phyloP scores from a whole-genome alignment of 495 filamentous ascomycete genomes.

The Xanthoparmelia taractica region DNA sequence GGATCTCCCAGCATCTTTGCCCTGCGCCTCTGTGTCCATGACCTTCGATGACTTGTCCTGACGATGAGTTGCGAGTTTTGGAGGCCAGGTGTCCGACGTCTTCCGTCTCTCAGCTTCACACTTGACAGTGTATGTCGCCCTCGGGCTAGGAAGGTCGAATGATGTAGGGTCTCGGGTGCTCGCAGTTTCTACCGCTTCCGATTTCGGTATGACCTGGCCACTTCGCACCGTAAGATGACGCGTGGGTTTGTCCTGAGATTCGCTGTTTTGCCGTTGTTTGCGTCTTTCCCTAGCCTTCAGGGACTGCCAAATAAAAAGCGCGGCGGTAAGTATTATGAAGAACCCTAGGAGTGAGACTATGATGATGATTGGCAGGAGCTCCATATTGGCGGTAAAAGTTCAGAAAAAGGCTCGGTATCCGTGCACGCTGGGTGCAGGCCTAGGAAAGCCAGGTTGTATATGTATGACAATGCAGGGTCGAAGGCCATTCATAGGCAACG shows the following conservation, averaged over 20 bases:
- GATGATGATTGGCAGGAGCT: constrained; percentile 26
- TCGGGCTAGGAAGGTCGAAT: constrained; percentile 19
- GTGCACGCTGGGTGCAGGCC: neutral
- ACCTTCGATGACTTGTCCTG: neutral
- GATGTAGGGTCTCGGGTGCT: constrained; percentile 21
- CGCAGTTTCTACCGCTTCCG: constrained; percentile 18
- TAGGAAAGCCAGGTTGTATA: neutral
- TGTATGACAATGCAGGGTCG: constrained; percentile 3
- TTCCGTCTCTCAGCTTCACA: constrained; percentile 6
- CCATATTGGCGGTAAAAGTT: constrained; percentile 15
- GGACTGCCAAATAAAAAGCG: constrained; percentile 23
- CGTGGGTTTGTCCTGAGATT: constrained; percentile 11
- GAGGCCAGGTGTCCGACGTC: neutral
- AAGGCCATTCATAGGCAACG: neutral
- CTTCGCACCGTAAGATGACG: constrained; percentile 25
- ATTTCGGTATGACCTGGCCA: constrained; percentile 23
- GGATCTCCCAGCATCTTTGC: constrained; percentile 2
- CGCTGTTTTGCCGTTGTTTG: constrained; percentile 7
- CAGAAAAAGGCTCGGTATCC: neutral
- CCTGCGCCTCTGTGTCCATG: neutral
- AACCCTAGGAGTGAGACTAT: constrained; percentile 25
- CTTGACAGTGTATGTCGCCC: constrained; percentile 10
- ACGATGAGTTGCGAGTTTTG: neutral
- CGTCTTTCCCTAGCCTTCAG: constrained; percentile 14
- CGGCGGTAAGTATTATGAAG: constrained; percentile 20